Percentiles rank a stretch among this genome's conserved stretches.
Evolutionary conservation across 176 grass and related monocot species (phyloP).

Genomic region (Lolium rigidum): DNA sequence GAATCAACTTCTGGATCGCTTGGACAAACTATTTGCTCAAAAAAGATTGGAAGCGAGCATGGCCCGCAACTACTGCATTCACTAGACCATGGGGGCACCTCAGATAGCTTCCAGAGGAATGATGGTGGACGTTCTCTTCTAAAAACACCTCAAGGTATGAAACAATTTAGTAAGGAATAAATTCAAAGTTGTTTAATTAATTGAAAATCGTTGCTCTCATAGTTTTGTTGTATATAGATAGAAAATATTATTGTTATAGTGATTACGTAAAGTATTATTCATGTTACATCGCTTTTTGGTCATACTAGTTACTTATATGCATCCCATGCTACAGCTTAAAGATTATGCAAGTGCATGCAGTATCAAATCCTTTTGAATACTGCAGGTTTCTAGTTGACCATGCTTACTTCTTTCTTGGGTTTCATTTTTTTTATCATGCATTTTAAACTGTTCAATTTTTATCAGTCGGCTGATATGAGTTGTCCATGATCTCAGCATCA

Average conservation of each 20-base stretch:
- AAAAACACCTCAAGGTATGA: conserved; percentile 60
- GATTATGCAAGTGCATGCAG: conserved; percentile 13
- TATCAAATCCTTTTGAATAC: not conserved
- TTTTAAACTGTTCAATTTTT: not conserved
- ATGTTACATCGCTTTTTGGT: conserved; percentile 14
- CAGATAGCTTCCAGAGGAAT: conserved; percentile 53
- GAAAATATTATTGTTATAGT: conserved; percentile 33
- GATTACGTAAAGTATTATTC: conserved; percentile 9
- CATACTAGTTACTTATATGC: not conserved
- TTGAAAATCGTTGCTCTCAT: conserved; percentile 31
- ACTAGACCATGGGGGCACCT: conserved; percentile 49
- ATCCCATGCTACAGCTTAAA: conserved; percentile 1
- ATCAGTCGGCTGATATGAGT: conserved; percentile 20
- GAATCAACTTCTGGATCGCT: conserved; percentile 62
- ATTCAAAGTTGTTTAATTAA: conserved; percentile 10
- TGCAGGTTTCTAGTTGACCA: conserved; percentile 18
- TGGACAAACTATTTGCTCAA: conserved; percentile 47
- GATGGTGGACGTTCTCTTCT: conserved; percentile 45
- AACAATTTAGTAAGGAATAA: conserved; percentile 32
- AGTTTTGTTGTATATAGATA: conserved; percentile 17
- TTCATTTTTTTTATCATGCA: conserved; percentile 14
- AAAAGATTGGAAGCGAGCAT: conserved; percentile 46
- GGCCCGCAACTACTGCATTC: conserved; percentile 37
- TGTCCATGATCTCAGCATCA: conserved; percentile 50
- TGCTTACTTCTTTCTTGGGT: conserved; percentile 26